These are phyloP conservation scores for Calendula officinalis DNA, from an alignment of 129 eudicot genomes.

Conservation along the genomic window DNA sequence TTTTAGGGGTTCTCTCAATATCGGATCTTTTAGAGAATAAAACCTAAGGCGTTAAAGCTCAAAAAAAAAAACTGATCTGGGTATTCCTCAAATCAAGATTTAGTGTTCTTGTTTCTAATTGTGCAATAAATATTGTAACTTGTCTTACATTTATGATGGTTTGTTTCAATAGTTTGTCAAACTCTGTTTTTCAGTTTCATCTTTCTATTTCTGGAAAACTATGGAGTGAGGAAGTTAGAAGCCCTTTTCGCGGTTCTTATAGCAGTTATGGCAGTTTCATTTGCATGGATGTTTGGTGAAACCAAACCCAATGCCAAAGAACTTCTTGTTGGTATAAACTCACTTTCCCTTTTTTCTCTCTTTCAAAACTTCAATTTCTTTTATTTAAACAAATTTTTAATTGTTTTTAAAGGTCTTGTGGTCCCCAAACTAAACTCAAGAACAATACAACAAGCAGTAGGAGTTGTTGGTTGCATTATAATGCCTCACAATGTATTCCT, in stretches of 20 bases:
- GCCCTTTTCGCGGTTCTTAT: constrained; percentile 93
- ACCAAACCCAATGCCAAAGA: constrained; percentile 82
- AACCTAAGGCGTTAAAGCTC: no score
- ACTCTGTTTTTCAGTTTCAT: constrained; percentile 58
- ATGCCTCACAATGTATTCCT: constrained; percentile 96
- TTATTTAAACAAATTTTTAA: not conserved
- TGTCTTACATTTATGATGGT: constrained; percentile 11
- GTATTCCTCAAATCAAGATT: constrained; percentile 9
- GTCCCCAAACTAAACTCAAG: constrained; percentile 87
- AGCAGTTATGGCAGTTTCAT: constrained; percentile 84
- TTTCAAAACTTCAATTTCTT: not conserved
- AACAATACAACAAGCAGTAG: constrained; percentile 87
- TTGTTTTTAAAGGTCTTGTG: constrained; percentile 51
- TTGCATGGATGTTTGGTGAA: constrained; percentile 97
- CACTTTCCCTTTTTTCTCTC: not conserved
- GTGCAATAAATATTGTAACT: constrained; percentile 4
- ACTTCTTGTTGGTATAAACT: constrained; percentile 64
- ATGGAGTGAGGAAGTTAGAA: constrained; percentile 88
- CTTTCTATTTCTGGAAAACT: constrained; percentile 86
- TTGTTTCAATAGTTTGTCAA: constrained; percentile 6
- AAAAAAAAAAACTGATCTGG: not conserved
- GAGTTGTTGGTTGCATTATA: constrained; percentile 90
- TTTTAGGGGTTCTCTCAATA: not conserved
- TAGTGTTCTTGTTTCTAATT: constrained; percentile 5
- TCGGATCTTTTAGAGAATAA: not conserved